Evolutionary conservation across 345 rosid species (phyloP).

Genomic region (Fremontodendron californicum): DNA sequence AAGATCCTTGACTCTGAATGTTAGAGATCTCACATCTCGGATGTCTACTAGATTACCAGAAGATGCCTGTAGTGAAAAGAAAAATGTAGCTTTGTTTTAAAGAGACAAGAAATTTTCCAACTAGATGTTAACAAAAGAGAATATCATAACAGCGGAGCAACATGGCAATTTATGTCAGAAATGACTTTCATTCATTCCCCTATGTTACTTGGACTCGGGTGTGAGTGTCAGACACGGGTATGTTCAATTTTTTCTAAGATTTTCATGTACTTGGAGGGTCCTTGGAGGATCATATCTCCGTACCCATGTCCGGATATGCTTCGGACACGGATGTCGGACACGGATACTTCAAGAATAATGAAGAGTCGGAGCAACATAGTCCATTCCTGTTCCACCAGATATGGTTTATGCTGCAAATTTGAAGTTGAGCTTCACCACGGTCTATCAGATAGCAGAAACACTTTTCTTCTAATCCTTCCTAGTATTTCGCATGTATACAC

Average conservation of each 20-base stretch:
- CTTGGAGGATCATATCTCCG: too few species aligned
- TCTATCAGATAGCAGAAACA: neutral
- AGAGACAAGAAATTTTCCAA: neutral
- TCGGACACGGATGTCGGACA: too few species aligned
- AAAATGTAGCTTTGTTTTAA: neutral
- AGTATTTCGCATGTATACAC: neutral
- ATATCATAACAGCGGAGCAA: neutral
- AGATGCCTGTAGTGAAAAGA: slow-evolving; percentile 38
- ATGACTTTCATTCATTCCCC: neutral
- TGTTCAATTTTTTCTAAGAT: too few species aligned
- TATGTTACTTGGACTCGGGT: too few species aligned
- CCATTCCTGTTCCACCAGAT: neutral
- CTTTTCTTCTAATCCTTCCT: neutral
- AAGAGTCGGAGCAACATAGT: too few species aligned
- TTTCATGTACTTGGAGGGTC: too few species aligned
- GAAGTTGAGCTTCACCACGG: too few species aligned
- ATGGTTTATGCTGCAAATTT: neutral
- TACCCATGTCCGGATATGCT: too few species aligned
- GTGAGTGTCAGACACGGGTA: too few species aligned
- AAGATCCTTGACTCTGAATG: slow-evolving; percentile 47
- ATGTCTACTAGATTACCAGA: slow-evolving; percentile 38
- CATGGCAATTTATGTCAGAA: neutral
- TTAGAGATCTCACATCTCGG: slow-evolving; percentile 50
- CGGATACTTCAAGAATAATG: too few species aligned
- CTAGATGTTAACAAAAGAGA: neutral